These are phyloP conservation scores for Epichloe coenophiala DNA, from an alignment of 2,329 filamentous ascomycete genomes.

Conservation along the genomic window DNA sequence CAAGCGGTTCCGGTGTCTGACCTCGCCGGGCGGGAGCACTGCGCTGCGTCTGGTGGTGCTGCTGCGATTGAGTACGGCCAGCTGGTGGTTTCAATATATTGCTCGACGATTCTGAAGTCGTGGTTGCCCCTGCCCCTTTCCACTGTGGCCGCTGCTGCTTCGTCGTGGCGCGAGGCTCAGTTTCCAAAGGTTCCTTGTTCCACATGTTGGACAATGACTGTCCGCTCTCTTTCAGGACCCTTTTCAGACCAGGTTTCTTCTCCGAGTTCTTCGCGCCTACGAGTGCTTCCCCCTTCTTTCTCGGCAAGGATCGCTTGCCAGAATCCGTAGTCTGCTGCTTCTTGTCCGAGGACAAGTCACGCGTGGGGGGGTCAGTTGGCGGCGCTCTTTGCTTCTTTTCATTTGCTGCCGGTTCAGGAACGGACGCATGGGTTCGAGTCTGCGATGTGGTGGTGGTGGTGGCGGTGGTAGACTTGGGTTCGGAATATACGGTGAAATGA, in stretches of 20 bases:
- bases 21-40: conserved; percentile 1
- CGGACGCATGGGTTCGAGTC: background rate
- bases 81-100: conserved; percentile 4
- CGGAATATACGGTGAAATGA: conserved; percentile 4
- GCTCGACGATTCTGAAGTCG: background rate
- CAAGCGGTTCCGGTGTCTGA: conserved; percentile 16
- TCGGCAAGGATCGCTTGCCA: conserved; percentile 10
- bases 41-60: conserved; percentile 3
- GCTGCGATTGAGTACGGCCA: conserved; percentile 3
- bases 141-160: conserved; percentile 15
- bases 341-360: conserved; percentile 8
- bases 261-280: conserved; percentile 10
- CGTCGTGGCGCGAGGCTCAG: conserved; percentile 8
- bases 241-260: conserved; percentile 20
- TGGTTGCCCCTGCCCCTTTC: conserved; percentile 9
- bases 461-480: background rate
- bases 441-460: background rate
- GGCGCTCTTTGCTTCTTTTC: conserved; percentile 33
- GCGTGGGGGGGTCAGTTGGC: conserved; percentile 8
- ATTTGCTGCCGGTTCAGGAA: conserved; percentile 21
- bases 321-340: background rate
- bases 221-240: conserved; percentile 36
- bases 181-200: conserved; percentile 29
- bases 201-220: conserved; percentile 34
- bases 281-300: conserved; percentile 16